Evolutionary conservation across 768 basidiomycete genomes (phyloP).

Genomic region (Sutorius australiensis): DNA sequence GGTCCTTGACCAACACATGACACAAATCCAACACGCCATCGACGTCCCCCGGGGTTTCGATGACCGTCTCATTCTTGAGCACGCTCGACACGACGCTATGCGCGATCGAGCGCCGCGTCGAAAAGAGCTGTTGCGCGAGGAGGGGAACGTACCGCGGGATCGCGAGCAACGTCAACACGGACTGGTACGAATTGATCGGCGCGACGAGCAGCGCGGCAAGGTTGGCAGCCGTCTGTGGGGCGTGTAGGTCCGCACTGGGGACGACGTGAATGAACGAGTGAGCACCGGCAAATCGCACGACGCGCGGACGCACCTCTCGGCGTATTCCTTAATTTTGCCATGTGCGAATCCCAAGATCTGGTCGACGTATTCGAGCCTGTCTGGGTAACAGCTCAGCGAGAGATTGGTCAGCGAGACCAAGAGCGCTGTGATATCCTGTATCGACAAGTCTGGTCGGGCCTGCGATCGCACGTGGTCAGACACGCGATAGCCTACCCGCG

Average conservation of each 20-base stretch:
- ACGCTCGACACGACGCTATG: constrained; percentile 94
- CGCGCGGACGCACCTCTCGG: constrained; percentile 57
- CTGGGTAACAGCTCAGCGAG: constrained; percentile 95
- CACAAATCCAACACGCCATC: constrained; percentile 91
- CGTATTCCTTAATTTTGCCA: constrained; percentile 79
- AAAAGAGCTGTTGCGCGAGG: constrained; percentile 81
- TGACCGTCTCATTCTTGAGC: constrained; percentile 93
- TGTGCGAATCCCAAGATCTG: constrained; percentile 90
- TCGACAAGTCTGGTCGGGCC: constrained; percentile 95
- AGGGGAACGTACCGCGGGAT: constrained; percentile 87
- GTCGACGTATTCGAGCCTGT: constrained; percentile 94
- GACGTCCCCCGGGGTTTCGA: constrained; percentile 92
- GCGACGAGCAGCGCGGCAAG: constrained; percentile 90
- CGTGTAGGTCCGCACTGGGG: constrained; percentile 79
- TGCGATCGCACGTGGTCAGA: constrained; percentile 29
- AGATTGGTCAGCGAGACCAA: constrained; percentile 94
- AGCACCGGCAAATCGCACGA: constrained; percentile 3
- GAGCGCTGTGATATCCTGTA: constrained; percentile 96
- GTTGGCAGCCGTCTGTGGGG: constrained; percentile 81
- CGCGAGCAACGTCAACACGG: constrained; percentile 94
- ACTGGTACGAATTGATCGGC: constrained; percentile 95
- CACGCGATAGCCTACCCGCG: no score
- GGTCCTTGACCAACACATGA: constrained; percentile 87
- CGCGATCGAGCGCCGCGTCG: constrained; percentile 86
- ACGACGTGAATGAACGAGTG: not conserved